These are phyloP conservation scores for Pseudogymnoascus sp. DNA, from an alignment of 2,329 filamentous ascomycete species.

Conservation along the genomic window DNA sequence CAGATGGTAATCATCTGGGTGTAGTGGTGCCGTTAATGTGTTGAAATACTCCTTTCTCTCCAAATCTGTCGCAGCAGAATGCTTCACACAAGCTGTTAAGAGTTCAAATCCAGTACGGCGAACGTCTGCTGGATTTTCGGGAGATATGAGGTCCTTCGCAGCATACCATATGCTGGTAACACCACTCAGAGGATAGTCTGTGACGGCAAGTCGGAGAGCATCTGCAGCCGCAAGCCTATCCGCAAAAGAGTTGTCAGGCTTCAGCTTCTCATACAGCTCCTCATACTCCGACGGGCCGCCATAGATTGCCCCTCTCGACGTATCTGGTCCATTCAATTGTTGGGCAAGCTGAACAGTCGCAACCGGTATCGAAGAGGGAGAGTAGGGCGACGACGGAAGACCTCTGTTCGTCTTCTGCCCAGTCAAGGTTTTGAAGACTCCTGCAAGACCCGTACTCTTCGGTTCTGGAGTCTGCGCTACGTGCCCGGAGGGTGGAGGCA, in stretches of 20 bases:
- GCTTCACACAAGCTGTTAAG: conserved; percentile 55
- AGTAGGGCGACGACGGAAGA: conserved; percentile 35
- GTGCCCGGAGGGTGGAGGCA: conserved; percentile 54
- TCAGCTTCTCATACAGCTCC: conserved; percentile 46
- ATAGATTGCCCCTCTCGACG: conserved; percentile 28
- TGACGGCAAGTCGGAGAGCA: conserved; percentile 46
- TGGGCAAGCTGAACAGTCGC: conserved; percentile 35
- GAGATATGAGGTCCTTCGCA: conserved; percentile 55
- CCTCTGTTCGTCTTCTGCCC: conserved; percentile 44
- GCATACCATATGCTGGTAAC: conserved; percentile 50
- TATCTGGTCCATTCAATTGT: conserved; percentile 33
- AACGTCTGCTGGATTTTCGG: conserved; percentile 42
- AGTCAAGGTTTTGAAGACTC: conserved; percentile 55
- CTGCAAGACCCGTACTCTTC: conserved; percentile 46
- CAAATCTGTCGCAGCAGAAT: conserved; percentile 53
- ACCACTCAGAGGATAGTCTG: conserved; percentile 45
- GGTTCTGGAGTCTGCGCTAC: conserved; percentile 46
- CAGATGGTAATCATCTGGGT: conserved; percentile 55
- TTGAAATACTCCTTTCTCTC: conserved; percentile 59
- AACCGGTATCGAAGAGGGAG: conserved; percentile 29
- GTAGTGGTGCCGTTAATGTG: conserved; percentile 47
- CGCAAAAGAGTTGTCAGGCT: conserved; percentile 38
- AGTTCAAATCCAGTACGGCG: conserved; percentile 57
- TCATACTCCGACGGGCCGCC: conserved; percentile 44
- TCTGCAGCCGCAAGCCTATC: conserved; percentile 51